Conservation (phyloP, 257 asterid species). For the Ligustrum vulgare region DNA sequence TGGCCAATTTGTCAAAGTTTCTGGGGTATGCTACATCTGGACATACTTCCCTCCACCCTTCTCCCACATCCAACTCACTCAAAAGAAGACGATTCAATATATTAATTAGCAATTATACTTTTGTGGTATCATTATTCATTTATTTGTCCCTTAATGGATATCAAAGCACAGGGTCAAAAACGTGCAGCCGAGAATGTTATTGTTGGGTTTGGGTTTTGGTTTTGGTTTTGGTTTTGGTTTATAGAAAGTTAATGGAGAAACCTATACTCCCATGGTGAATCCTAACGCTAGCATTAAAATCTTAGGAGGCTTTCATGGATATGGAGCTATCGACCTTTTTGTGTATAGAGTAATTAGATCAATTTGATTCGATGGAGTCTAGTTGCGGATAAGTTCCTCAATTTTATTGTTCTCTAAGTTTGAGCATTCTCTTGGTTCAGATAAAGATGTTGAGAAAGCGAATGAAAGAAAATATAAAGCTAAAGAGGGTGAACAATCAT, state of each 20-base stretch:
- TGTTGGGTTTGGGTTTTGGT: background rate
- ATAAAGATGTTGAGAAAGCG: background rate
- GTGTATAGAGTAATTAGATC: background rate
- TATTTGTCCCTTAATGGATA: background rate
- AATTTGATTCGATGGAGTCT: background rate
- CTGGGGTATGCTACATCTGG: conserved; percentile 46
- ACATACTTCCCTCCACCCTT: background rate
- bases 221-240: background rate
- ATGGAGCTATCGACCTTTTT: background rate
- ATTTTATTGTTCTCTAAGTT: background rate
- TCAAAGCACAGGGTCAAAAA: background rate
- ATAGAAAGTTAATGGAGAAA: background rate
- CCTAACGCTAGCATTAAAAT: background rate
- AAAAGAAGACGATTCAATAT: background rate
- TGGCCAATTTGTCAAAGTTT: conserved; percentile 60
- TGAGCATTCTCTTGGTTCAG: background rate
- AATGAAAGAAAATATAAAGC: background rate
- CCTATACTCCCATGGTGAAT: background rate
- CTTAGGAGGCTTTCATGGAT: background rate
- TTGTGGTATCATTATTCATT: background rate
- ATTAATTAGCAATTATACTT: background rate
- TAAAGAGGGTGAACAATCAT: background rate
- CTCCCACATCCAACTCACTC: background rate
- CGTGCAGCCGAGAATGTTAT: background rate
- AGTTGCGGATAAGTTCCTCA: background rate